These are phyloP conservation scores for Aspergillus sclerotioniger DNA, from an alignment of 495 filamentous ascomycete species.

Conservation along the genomic window DNA sequence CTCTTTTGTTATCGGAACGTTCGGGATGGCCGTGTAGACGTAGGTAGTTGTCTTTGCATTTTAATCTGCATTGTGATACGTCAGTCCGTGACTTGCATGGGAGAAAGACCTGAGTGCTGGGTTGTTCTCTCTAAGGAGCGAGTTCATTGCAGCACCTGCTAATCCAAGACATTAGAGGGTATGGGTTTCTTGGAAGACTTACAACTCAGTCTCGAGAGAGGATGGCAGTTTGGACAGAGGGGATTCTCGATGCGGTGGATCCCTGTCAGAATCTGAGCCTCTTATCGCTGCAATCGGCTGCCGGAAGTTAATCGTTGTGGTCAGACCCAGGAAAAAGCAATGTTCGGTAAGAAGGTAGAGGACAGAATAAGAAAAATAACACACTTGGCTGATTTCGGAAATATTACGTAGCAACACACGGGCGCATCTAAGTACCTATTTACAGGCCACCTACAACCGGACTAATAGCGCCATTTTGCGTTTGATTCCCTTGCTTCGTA, in stretches of 20 bases:
- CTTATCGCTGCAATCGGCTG: conserved; percentile 6
- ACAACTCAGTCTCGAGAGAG: not conserved
- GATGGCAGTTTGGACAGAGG: not conserved
- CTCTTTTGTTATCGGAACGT: not conserved
- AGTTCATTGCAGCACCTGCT: not conserved
- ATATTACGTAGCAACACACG: conserved; percentile 5
- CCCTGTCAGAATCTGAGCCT: conserved; percentile 5
- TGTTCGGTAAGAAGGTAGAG: not conserved
- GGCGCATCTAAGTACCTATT: not conserved
- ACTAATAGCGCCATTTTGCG: not conserved
- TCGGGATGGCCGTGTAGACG: not conserved
- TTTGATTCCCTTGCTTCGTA: conserved; percentile 15
- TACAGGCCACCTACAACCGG: not conserved
- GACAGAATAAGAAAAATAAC: not conserved
- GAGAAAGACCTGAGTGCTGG: not conserved
- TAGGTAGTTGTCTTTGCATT: not conserved
- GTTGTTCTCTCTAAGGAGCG: not conserved
- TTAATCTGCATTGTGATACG: not conserved
- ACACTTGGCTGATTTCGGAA: not conserved
- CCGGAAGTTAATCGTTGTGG: conserved; percentile 7
- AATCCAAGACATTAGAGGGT: not conserved
- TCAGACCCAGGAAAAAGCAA: conserved; percentile 1
- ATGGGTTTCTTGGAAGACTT: not conserved
- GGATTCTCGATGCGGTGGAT: not conserved
- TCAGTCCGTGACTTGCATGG: not conserved